Percentiles rank a stretch among this genome's conserved stretches.
Evolutionary conservation across 202 grass and related monocot species (phyloP).

Genomic region (Bolboschoenoplectus hybrid): DNA sequence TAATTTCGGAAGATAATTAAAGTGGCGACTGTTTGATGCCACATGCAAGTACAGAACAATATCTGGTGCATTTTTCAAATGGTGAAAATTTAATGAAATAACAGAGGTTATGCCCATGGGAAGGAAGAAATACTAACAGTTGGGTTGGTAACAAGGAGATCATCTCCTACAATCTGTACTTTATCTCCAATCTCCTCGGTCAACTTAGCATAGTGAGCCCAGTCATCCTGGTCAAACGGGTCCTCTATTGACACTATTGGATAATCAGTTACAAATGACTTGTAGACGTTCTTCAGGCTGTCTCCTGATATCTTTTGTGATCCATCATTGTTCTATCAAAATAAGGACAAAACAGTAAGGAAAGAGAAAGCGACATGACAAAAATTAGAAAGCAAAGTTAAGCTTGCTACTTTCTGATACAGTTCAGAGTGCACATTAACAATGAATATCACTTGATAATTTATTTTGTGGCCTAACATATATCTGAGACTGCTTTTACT

Average conservation of each 20-base stretch:
- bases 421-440: not conserved
- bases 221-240: conserved; percentile 97
- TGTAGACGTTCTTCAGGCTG: conserved; percentile 93
- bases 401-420: not conserved
- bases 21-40: not conserved
- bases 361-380: not conserved
- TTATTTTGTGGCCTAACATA: not conserved
- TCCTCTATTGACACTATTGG: conserved; percentile 95
- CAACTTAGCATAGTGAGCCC: conserved; percentile 91
- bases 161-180: conserved; percentile 94
- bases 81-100: not conserved
- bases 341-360: not conserved
- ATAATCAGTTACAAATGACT: conserved; percentile 81
- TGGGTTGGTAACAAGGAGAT: conserved; percentile 94
- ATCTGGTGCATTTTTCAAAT: not conserved
- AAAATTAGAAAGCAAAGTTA: not conserved
- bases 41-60: not conserved
- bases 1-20: not conserved
- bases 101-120: not conserved
- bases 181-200: conserved; percentile 78
- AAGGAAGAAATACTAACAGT: conserved; percentile 49
- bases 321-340: conserved; percentile 79
- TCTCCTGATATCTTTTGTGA: conserved; percentile 95
- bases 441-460: not conserved
- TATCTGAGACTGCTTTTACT: not conserved